Base-by-base conservation (phyloP, 345 rosid species). In the Stellera chamaejasme region DNA sequence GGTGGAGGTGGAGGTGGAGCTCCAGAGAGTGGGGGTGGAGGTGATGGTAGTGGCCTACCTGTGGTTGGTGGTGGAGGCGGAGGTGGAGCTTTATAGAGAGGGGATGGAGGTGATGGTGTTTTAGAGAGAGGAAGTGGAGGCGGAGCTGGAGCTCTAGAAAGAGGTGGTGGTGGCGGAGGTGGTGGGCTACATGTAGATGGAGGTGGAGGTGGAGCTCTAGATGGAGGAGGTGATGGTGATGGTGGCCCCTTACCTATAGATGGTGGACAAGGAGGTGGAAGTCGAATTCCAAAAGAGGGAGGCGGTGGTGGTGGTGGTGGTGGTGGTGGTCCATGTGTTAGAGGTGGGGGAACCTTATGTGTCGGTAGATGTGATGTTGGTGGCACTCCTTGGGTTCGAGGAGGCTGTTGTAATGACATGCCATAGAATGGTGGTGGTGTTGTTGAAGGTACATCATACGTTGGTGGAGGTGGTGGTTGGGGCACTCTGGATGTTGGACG, bases 1-100 rank as follows among this genome's bases (percentile, higher is more conserved):
- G 78, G 81, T 11, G 82, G 83, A 27, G 83, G 81, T 2, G 71
- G 79, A 27, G 76, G 79, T 0, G 73, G 48, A 53, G 73, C 72
- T 19, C 60, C 65, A 55, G 44, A 52, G 52, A 65, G 61, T 0
- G 72, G 76, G 0, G 77, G 80, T 13, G 79, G 81, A 11, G 85
- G 85, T 0, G 80, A 82, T 0, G 80, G 82, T 1, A 72, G 70
- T 13, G 76, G 74, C 12, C 14, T 13, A 48, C 46, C 62, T 27
- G 4, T 27, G 6, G 10, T 5, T 0, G 75, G 75, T 4, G 77
- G 74, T 0, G 61, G 55, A 2, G 59, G 52, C 0, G 79, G 78
- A 0, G 72, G 75, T 11, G 71, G 78, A 2, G 78, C 71, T 0
- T 68, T 56, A 3, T 63, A 59, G 0, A 57, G 63, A 26, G 66